Conservation (phyloP, 1,139 yeast species). For the Yamadazyma siamensis region DNA sequence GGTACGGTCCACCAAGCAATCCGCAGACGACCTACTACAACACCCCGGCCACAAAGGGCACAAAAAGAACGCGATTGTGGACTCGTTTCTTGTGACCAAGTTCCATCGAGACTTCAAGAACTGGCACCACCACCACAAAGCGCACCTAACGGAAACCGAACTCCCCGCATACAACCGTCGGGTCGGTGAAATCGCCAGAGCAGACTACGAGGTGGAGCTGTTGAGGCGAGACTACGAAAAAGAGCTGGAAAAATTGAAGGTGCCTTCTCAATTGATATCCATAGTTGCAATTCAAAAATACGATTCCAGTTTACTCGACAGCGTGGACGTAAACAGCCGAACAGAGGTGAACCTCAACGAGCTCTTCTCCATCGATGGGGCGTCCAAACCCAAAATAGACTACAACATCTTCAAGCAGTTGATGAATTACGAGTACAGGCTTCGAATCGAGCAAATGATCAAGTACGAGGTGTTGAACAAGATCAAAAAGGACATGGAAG, state of each 20-base stretch:
- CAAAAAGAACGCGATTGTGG: conserved; percentile 27
- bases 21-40: background rate
- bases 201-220: conserved; percentile 23
- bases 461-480: conserved; percentile 34
- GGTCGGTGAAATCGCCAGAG: conserved; percentile 27
- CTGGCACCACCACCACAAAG: conserved; percentile 24
- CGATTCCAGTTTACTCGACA: conserved; percentile 19
- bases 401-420: conserved; percentile 27
- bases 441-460: conserved; percentile 31
- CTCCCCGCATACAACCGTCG: conserved; percentile 28
- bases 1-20: background rate
- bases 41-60: conserved; percentile 7
- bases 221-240: conserved; percentile 23
- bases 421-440: conserved; percentile 32
- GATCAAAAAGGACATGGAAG: conserved; percentile 29
- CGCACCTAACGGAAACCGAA: conserved; percentile 22
- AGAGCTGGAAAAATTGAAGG: conserved; percentile 20
- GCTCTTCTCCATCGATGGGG: conserved; percentile 22
- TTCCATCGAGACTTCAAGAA: conserved; percentile 29
- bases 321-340: conserved; percentile 11
- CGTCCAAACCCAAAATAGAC: conserved; percentile 26
- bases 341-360: conserved; percentile 17
- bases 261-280: conserved; percentile 32
- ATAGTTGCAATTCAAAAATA: conserved; percentile 25
- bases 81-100: conserved; percentile 32